Evolutionary conservation across 352 stramenopile genomes (phyloP).

Genomic region (Saprolegnia diclina): DNA sequence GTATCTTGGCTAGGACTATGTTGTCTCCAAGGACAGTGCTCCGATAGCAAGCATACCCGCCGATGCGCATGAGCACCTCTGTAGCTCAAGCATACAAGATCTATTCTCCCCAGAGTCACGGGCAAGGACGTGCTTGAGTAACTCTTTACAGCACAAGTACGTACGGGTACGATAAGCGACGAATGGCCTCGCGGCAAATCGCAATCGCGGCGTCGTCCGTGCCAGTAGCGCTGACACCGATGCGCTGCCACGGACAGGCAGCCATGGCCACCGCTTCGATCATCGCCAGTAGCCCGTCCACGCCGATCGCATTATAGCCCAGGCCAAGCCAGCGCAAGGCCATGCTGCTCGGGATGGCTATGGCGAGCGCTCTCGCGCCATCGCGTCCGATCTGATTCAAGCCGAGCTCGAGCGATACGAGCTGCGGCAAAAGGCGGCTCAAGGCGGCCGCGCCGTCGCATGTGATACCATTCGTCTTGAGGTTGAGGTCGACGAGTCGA

Average conservation of each 20-base stretch:
- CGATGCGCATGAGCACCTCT: too few relatives aligned
- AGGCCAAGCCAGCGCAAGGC: neutral
- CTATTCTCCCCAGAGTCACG: too few relatives aligned
- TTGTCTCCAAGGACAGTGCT: too few relatives aligned
- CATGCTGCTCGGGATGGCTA: neutral
- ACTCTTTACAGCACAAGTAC: neutral
- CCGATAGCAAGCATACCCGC: too few relatives aligned
- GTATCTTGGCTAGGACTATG: too few relatives aligned
- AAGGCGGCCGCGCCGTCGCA: neutral
- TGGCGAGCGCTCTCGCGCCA: neutral
- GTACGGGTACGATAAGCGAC: neutral
- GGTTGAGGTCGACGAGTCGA: neutral
- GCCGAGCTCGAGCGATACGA: neutral
- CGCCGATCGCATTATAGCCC: neutral
- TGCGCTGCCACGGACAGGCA: neutral
- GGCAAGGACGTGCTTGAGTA: too few relatives aligned
- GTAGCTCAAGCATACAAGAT: too few relatives aligned
- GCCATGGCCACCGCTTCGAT: neutral
- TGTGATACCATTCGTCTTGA: neutral
- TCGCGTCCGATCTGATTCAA: neutral
- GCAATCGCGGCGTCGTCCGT: neutral
- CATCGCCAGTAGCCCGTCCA: neutral
- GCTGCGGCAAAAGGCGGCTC: neutral
- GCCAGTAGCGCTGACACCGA: neutral
- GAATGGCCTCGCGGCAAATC: neutral